Conservation (phyloP, 1,139 yeast species). For the Taphrina wiesneri region DNA sequence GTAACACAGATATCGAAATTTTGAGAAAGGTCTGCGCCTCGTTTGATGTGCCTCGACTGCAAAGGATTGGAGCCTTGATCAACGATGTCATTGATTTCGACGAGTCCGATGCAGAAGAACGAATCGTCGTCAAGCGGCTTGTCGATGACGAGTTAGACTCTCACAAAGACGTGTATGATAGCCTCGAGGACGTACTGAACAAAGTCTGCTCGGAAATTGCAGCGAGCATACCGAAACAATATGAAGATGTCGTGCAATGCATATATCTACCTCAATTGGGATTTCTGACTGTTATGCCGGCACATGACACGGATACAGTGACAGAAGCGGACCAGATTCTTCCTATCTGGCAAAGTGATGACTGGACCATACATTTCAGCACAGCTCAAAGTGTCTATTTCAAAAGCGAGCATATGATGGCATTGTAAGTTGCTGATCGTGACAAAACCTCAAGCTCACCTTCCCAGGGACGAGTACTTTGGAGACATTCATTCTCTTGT, state of each 20-base stretch:
- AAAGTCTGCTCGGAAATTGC: slow-evolving; percentile 42
- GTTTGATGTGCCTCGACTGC: slow-evolving; percentile 37
- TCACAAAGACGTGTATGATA: slow-evolving; percentile 45
- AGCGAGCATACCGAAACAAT: slow-evolving; percentile 37
- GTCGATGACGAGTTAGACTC: slow-evolving; percentile 47
- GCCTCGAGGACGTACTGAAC: slow-evolving; percentile 47
- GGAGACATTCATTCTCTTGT: slow-evolving; percentile 52
- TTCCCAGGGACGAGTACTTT: slow-evolving; percentile 45
- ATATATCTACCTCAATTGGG: slow-evolving; percentile 54
- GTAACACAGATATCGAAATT: slow-evolving; percentile 16
- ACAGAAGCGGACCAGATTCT: slow-evolving; percentile 37
- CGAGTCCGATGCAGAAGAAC: slow-evolving; percentile 45
- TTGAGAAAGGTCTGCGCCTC: slow-evolving; percentile 35
- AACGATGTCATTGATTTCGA: slow-evolving; percentile 47
- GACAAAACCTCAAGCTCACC: neutral
- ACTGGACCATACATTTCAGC: slow-evolving; percentile 50
- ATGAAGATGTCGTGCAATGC: slow-evolving; percentile 43
- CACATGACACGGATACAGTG: slow-evolving; percentile 37
- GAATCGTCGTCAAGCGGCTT: slow-evolving; percentile 45
- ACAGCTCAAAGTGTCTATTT: slow-evolving; percentile 49
- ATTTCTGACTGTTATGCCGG: slow-evolving; percentile 44
- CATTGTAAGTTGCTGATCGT: slow-evolving; percentile 38
- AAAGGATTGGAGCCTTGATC: slow-evolving; percentile 38
- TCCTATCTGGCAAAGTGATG: slow-evolving; percentile 36
- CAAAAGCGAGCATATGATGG: slow-evolving; percentile 45